Evolutionary conservation across 2,329 filamentous ascomycete genomes (phyloP).

Genomic region (Cadophora gregata): DNA sequence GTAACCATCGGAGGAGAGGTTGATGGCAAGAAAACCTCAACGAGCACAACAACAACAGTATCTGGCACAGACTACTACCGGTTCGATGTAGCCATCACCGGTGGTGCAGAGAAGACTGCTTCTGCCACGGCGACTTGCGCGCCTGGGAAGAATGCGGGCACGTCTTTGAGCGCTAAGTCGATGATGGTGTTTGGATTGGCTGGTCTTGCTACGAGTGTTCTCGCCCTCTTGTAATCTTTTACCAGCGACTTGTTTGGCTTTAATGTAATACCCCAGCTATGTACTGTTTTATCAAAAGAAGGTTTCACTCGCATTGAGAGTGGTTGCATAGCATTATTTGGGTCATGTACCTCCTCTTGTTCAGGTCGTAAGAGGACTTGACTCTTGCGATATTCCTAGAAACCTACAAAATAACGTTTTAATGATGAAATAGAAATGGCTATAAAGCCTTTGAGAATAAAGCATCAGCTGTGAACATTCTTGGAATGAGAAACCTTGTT

Average conservation of each 20-base stretch:
- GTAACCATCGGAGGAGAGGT: slow-evolving; percentile 15
- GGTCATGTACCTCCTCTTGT: too few relatives aligned
- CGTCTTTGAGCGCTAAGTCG: not conserved
- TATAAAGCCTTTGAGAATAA: too few relatives aligned
- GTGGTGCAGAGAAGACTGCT: slow-evolving; percentile 22
- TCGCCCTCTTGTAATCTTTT: not conserved
- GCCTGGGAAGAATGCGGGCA: not conserved
- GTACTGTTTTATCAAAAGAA: not conserved
- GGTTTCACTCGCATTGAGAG: not conserved
- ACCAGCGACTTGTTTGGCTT: too few relatives aligned
- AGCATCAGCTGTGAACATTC: too few relatives aligned
- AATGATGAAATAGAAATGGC: too few relatives aligned
- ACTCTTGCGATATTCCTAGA: too few relatives aligned
- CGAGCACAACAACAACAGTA: not conserved
- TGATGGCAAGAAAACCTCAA: slow-evolving; percentile 7
- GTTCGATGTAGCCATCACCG: slow-evolving; percentile 22
- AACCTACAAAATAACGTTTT: too few relatives aligned
- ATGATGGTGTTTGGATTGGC: slow-evolving; percentile 19
- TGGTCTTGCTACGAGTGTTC: slow-evolving; percentile 4
- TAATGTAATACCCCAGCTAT: not conserved
- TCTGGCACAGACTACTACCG: slow-evolving; percentile 13
- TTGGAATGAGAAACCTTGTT: too few relatives aligned
- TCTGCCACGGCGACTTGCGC: slow-evolving; percentile 17
- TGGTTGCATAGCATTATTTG: not conserved
- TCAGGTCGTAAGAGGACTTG: too few relatives aligned